Evolutionary conservation across 1,284 basidiomycete species (phyloP).

Genomic region (Melampsora americana): DNA sequence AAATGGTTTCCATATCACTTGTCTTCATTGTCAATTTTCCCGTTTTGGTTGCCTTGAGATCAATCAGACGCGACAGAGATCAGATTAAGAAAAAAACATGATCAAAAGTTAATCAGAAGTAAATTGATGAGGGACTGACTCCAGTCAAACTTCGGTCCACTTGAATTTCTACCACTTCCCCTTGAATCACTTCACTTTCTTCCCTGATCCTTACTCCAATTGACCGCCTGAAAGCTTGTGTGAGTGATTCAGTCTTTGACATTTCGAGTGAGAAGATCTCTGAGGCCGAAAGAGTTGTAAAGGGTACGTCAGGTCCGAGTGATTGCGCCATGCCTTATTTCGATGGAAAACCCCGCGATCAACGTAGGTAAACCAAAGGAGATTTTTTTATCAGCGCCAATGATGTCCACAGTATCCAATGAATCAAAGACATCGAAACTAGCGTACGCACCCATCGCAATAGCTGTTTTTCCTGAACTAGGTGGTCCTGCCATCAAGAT

Average conservation of each 20-base stretch:
- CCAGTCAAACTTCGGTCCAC: conserved; percentile 96
- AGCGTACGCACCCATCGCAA: conserved; percentile 73
- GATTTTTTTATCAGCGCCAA: no score
- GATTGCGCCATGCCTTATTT: conserved; percentile 92
- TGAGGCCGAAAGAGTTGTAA: conserved; percentile 93
- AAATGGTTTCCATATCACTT: conserved; percentile 99
- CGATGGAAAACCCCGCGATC: no score
- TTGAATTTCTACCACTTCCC: conserved; percentile 97
- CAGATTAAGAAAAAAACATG: not conserved
- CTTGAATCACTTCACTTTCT: conserved; percentile 94
- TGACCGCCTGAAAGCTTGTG: conserved; percentile 88
- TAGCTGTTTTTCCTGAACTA: conserved; percentile 94
- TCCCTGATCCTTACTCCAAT: conserved; percentile 97
- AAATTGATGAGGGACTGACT: not conserved
- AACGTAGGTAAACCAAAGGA: no score
- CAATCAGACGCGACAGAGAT: not conserved
- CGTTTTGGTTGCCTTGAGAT: conserved; percentile 82
- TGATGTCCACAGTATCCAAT: not conserved
- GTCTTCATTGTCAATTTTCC: conserved; percentile 97
- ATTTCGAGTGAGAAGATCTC: conserved; percentile 94
- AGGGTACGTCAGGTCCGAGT: conserved; percentile 87
- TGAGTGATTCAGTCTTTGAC: conserved; percentile 97
- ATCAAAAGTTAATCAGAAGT: conserved; percentile 6
- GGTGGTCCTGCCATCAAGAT: conserved; percentile 96
- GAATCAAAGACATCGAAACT: conserved; percentile 12